phyloP scores from a whole-genome alignment of 495 filamentous ascomycete species.

The Gamarada debralockiae region DNA sequence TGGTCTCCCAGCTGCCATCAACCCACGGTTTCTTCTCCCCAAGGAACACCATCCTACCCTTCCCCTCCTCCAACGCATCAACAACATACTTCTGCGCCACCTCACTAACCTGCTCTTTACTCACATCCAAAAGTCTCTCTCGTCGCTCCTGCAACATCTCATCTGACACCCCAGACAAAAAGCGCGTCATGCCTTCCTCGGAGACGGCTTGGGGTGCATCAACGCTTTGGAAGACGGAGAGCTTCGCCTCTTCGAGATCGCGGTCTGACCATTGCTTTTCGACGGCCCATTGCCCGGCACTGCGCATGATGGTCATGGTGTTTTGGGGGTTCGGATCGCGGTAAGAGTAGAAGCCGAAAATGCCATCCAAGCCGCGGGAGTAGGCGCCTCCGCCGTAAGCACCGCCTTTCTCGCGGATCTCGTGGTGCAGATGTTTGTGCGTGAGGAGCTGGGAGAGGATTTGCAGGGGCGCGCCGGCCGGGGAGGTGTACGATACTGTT shows the following conservation, averaged over 20 bases:
- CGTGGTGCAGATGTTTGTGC: constrained; percentile 94
- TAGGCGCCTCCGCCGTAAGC: constrained; percentile 94
- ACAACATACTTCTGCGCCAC: constrained; percentile 81
- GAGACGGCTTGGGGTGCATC: constrained; percentile 89
- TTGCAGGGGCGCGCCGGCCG: constrained; percentile 71
- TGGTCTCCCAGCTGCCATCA: constrained; percentile 45
- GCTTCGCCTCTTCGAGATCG: constrained; percentile 93
- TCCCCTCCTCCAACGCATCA: constrained; percentile 51
- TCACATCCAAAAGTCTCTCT: constrained; percentile 85
- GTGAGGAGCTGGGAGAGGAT: constrained; percentile 92
- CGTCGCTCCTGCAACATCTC: constrained; percentile 87
- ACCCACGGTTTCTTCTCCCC: constrained; percentile 84
- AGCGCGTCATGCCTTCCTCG: constrained; percentile 79
- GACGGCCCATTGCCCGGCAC: constrained; percentile 78
- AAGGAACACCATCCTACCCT: constrained; percentile 62
- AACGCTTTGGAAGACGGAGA: constrained; percentile 92
- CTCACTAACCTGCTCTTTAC: constrained; percentile 69
- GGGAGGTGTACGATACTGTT: constrained; percentile 80
- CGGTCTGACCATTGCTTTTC: constrained; percentile 80
- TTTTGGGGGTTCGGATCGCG: constrained; percentile 95
- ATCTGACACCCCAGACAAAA: constrained; percentile 78
- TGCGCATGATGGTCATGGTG: constrained; percentile 77
- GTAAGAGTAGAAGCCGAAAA: constrained; percentile 95
- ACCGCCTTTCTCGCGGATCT: constrained; percentile 96
- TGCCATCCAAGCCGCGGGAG: constrained; percentile 68